phyloP scores from a whole-genome alignment of 2,329 filamentous ascomycete genomes.

The Pseudohalonectria lignicola region DNA sequence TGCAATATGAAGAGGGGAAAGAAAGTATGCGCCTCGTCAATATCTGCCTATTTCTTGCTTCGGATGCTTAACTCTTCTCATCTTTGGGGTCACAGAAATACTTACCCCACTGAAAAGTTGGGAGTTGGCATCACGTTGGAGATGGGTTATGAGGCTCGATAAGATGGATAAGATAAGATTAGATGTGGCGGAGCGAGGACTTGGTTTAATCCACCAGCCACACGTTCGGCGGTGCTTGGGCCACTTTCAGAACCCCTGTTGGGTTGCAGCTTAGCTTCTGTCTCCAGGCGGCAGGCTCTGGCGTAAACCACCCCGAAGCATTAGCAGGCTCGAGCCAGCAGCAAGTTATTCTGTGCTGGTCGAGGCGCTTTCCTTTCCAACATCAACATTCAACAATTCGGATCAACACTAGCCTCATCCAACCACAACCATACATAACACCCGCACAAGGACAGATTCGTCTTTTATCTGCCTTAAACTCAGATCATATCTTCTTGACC shows the following conservation, averaged over 20 bases:
- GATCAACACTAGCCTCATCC: too few species aligned
- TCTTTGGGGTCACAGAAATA: too few species aligned
- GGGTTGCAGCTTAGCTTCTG: not conserved
- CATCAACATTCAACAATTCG: too few species aligned
- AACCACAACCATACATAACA: too few species aligned
- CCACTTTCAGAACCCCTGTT: too few species aligned
- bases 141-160: conserved; percentile 2
- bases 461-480: too few species aligned
- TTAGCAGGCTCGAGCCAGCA: too few species aligned
- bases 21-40: not conserved
- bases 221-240: not conserved
- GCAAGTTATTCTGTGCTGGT: too few species aligned
- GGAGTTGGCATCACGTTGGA: not conserved
- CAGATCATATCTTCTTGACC: too few species aligned
- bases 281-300: not conserved
- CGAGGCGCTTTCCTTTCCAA: too few species aligned
- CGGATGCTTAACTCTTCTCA: too few species aligned
- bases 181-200: not conserved
- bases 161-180: conserved; percentile 8
- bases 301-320: not conserved
- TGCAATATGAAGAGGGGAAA: conserved; percentile 8
- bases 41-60: conserved; percentile 7
- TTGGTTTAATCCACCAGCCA: not conserved
- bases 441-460: too few species aligned
- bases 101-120: conserved; percentile 1